A percentile compares a stretch with the other conserved stretches of the same genome.
These are phyloP conservation scores for Chytriomyces sp. DNA, from an alignment of 192 early-diverging fungal genomes.

Conservation along the genomic window DNA sequence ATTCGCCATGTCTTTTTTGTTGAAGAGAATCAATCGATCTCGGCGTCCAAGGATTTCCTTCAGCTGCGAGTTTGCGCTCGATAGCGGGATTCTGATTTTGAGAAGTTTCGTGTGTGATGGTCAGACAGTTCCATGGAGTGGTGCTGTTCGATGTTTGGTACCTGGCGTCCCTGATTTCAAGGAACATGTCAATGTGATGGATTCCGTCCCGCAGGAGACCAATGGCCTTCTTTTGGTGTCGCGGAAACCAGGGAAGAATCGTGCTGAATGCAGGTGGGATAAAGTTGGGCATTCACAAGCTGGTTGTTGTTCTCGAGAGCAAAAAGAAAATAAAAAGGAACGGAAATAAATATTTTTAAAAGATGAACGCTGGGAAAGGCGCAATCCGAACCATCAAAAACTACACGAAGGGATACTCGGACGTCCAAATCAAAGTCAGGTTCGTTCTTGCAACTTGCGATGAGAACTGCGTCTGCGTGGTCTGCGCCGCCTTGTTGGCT, in stretches of 20 bases:
- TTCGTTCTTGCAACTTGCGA: neutral
- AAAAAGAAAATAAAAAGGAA: conserved; percentile 12
- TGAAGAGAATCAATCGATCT: conserved; percentile 84
- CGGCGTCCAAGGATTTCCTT: conserved; percentile 62
- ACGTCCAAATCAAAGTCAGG: conserved; percentile 82
- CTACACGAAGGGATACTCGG: conserved; percentile 84
- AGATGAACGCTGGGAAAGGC: conserved; percentile 50
- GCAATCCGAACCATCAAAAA: conserved; percentile 70
- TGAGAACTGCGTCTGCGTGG: no score
- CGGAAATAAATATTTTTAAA: neutral
- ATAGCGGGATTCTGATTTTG: conserved; percentile 72
- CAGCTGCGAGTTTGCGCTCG: conserved; percentile 82
- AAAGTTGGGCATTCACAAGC: neutral
- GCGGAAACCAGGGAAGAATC: conserved; percentile 53
- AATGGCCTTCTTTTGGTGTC: conserved; percentile 51
- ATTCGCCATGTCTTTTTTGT: conserved; percentile 90
- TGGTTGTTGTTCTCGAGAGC: neutral
- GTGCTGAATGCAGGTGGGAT: conserved; percentile 9
- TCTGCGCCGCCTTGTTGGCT: no score
- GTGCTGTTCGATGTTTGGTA: neutral
- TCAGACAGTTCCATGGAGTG: neutral
- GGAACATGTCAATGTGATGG: conserved; percentile 74
- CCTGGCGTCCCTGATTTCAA: conserved; percentile 94
- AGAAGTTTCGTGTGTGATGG: neutral
- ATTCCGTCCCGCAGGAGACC: conserved; percentile 50